Evolutionary conservation across 2,329 filamentous ascomycete genomes (phyloP), one percentile per base, ranked within the genome.

Genomic region (Apiospora koreana): DNA sequence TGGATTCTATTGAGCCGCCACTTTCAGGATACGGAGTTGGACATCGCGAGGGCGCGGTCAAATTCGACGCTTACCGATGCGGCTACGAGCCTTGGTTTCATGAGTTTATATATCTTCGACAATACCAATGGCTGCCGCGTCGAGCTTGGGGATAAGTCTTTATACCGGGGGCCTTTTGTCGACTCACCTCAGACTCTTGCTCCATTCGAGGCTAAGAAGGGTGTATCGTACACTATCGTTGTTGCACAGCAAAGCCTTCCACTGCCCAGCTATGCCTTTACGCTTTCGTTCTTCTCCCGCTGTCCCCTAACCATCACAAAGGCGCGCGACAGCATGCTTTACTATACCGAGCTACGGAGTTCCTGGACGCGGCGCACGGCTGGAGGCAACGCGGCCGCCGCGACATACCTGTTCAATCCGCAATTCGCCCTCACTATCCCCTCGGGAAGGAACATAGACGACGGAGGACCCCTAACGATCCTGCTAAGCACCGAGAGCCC

Each of bases 181-280:
- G 95, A 98, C 80, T 97, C 95, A 2, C 94, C 94, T 1, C 97
- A 98, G 79, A 97, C 93, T 0, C 88, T 99, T 9, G 89, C 97
- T 62, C 91, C 92, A 70, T 87, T 97, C 72, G 88, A 93, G 38
- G 86, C 83, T 3, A 80, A 80, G 28, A 79, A 81, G 6, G 80
- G 79, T 58, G 79, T 79, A 8, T 75, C 80, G 1, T 87, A 88
- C 74, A 88, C 86, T 1, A 83, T 93, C 10, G 93, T 95, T 9
- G 85, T 94, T 38, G 92, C 94, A 21, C 92, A 97, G 75, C 91
- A 97, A 76, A 91, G 92, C 46, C 86, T 98, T 5, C 92, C 93
- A 1, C 83, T 92, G 3, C 86, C 89, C 1, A 86, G 84, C 28
- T 95, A 97, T 79, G 90, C 90, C n/a, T 98, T 98, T 79, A 96